These are phyloP conservation scores for Phytopythium sindhum DNA, from an alignment of 352 stramenopile species.

Conservation along the genomic window DNA sequence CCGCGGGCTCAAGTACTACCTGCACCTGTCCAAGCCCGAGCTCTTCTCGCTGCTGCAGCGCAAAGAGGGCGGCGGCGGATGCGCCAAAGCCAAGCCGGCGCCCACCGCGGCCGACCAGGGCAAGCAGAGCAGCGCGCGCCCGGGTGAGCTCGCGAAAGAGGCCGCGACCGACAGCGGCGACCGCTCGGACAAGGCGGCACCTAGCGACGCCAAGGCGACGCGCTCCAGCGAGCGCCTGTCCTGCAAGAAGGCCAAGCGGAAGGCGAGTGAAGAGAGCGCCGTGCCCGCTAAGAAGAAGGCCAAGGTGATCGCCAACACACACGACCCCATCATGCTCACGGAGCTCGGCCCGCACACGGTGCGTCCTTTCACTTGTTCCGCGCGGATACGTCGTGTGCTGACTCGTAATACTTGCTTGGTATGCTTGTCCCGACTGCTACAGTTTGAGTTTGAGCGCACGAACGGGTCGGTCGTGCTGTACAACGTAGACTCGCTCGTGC, in stretches of 20 bases:
- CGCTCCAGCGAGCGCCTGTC: slow-evolving; percentile 56
- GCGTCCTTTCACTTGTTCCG: slow-evolving; percentile 13
- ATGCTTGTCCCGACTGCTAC: background rate
- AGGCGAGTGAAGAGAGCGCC: slow-evolving; percentile 22
- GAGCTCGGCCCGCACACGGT: slow-evolving; percentile 76
- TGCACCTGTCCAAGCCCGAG: slow-evolving; percentile 78
- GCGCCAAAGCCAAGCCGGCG: slow-evolving; percentile 24
- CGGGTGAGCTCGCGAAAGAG: background rate
- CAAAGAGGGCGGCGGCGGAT: slow-evolving; percentile 60
- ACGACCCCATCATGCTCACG: slow-evolving; percentile 88
- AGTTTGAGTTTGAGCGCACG: slow-evolving; percentile 82
- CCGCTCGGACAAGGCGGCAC: background rate
- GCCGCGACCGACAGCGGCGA: background rate
- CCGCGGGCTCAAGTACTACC: slow-evolving; percentile 81
- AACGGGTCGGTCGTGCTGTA: slow-evolving; percentile 85
- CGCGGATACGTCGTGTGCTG: slow-evolving; percentile 11
- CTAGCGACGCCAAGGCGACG: slow-evolving; percentile 22
- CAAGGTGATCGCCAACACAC: slow-evolving; percentile 67
- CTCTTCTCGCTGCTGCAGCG: slow-evolving; percentile 73
- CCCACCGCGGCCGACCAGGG: background rate
- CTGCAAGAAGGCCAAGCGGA: slow-evolving; percentile 47
- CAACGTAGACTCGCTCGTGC: slow-evolving; percentile 83
- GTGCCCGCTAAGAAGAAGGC: slow-evolving; percentile 24
- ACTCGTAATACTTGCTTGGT: background rate
- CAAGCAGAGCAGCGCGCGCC: background rate